Evolutionary conservation across 1,284 basidiomycete genomes (phyloP), one percentile per base, ranked within the genome.

Genomic region (Taiwanofungus camphoratus): DNA sequence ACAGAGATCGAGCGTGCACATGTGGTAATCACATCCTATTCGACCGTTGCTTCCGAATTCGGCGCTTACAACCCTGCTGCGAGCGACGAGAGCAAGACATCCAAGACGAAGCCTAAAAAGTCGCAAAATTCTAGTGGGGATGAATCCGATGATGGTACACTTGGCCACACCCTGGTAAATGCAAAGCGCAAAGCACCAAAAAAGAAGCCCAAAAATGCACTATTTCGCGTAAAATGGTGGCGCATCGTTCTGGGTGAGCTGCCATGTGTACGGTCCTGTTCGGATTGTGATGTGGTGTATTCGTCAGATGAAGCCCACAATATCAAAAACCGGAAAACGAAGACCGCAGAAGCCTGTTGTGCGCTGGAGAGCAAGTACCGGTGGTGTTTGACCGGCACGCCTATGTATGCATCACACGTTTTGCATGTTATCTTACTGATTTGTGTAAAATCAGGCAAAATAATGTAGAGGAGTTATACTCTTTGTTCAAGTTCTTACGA

Each of bases 321-420:
- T 57, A 98, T 99, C 70, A 98, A 98, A 74, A 96, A 97, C 57
- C 73, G 81, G 46, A 85, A 76, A 24, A 91, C 94, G 0, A 89
- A 92, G 60, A 76, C 78, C 22, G 83, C 90, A 1, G 71, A 82
- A 32, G 92, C 91, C 0, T 94, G 92, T 48, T 89, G 79, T 46
- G 85, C 74, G 1, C 71, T 99, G 8, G 66, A 82, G 27, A 76
- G 77, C 9, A 89, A 88, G 59, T 93, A 78, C 60, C 75, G 90
- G 36, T 95, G 92, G 92, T 91, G 87, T 60, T 66, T 95, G 44
- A 94, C 91, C 4, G 92, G 91, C 39, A 94, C 92, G 6, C 92
- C 91, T 0, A 85, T 95, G 76, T 89, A 67, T 54, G 85, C 40
- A 5, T 12, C 13, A 18, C 20, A 1, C 34, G 13, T 2, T 13